Evolutionary conservation across 257 asterid species (phyloP), one percentile per base, ranked within the genome.

Genomic region (Solanum sitiens): DNA sequence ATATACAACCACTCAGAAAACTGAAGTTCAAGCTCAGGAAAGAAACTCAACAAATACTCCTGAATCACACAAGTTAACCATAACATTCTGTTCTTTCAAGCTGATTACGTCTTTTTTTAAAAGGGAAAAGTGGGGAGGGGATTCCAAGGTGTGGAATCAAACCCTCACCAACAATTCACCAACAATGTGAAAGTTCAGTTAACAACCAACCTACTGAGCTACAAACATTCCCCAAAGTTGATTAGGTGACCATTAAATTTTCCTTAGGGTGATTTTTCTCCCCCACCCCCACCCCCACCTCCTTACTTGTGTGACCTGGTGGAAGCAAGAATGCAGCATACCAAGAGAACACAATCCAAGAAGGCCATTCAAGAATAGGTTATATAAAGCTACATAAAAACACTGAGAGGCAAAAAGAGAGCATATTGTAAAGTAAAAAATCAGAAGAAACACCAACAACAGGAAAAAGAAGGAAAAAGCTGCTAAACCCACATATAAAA

Each of bases 391-490:
- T 79, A 9, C 16, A 37, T 8, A 63, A n/a, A 53, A 53, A 37
- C 53, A 27, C 83, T 7, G 15, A 76, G 25, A 75, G 47, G 84
- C 76, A 80, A 71, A 86, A 83, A 63, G 59, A 37, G 86, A 71
- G 50, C 20, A 83, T 63, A 72, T 63, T 88, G 65, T 82, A 18
- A 30, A 65, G 56, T 27, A 9, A 86, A 47, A 87, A 73, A 83
- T 20, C 75, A 70, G 70, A 61, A 16, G 73, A 87, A 87, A 74
- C 39, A 72, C 67, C 67, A 50, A 80, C 20, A 50, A 32, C 33
- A 74, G 11, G 50, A 82, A 76, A 76, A 76, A 68, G 59, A 84
- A 84, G 83, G 71, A 75, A 84, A 89, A 70, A 75, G 86, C 89
- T 86, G 88, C 87, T 83, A 88, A 42, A 30, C 40, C 68, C 47